These are phyloP conservation scores for Teunomyces aglyptinius DNA, from an alignment of 805 yeast species.

Conservation along the genomic window DNA sequence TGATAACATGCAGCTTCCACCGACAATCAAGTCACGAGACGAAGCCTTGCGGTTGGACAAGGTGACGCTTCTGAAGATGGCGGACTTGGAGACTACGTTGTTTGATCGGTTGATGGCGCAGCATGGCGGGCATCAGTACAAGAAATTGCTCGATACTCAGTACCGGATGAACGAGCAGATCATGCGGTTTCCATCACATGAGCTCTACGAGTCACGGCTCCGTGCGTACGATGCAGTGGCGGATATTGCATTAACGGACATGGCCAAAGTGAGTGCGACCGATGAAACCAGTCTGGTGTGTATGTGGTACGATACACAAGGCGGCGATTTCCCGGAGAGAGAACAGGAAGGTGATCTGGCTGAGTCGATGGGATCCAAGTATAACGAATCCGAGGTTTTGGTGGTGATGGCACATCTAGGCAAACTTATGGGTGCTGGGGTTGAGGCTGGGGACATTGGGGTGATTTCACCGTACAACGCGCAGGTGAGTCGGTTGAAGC, in stretches of 20 bases:
- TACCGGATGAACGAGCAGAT: conserved; percentile 83
- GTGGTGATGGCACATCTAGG: conserved; percentile 59
- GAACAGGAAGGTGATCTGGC: conserved; percentile 31
- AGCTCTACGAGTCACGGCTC: conserved; percentile 62
- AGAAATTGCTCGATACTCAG: conserved; percentile 67
- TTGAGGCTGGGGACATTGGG: conserved; percentile 62
- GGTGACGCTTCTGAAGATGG: conserved; percentile 19
- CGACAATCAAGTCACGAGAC: conserved; percentile 66
- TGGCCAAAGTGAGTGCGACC: conserved; percentile 40
- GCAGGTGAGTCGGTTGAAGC: conserved; percentile 66
- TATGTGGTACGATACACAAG: conserved; percentile 92
- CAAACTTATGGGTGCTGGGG: conserved; percentile 51
- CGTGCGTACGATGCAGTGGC: conserved; percentile 62
- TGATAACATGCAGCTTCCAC: conserved; percentile 89
- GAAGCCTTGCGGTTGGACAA: conserved; percentile 12
- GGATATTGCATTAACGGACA: conserved; percentile 50
- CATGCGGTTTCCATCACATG: conserved; percentile 72
- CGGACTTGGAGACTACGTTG: conserved; percentile 60
- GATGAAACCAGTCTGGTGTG: conserved; percentile 57
- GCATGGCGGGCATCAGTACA: conserved; percentile 44
- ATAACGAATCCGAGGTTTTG: conserved; percentile 72
- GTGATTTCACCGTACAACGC: conserved; percentile 89
- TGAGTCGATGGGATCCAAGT: conserved; percentile 52
- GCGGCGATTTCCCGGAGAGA: conserved; percentile 74
- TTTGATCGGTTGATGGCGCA: conserved; percentile 71